Evolutionary conservation across 1,284 basidiomycete genomes (phyloP).

Genomic region (Trametes polyzona): DNA sequence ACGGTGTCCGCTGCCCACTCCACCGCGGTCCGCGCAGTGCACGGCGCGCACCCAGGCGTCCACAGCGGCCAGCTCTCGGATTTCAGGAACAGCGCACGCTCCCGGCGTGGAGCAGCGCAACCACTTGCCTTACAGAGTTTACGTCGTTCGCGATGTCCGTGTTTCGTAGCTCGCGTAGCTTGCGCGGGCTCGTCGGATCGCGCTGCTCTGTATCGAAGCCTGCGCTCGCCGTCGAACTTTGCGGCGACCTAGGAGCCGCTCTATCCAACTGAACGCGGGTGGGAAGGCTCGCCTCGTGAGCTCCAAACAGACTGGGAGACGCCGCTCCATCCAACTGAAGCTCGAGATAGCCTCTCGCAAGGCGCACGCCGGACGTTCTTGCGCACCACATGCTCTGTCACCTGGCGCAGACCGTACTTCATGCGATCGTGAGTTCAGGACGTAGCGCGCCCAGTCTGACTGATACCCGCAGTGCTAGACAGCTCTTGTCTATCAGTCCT

Average conservation of each 20-base stretch:
- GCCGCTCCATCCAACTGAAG: no score
- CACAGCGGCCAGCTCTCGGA: conserved; percentile 6
- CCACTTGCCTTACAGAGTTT: conserved; percentile 5
- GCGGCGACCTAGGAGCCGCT: no score
- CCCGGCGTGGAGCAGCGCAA: background rate
- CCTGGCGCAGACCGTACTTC: background rate
- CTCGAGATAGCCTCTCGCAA: no score
- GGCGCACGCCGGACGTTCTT: background rate
- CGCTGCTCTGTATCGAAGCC: no score
- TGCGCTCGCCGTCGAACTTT: no score
- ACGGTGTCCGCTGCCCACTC: background rate
- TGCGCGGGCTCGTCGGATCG: no score
- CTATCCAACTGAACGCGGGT: no score
- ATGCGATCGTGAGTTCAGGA: background rate
- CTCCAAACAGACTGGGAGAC: no score
- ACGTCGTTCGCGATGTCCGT: background rate
- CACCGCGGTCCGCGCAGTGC: background rate
- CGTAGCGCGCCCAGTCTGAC: background rate
- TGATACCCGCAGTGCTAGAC: background rate
- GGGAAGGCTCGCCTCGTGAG: background rate
- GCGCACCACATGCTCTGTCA: background rate
- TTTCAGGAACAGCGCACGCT: no score
- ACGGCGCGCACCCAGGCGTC: conserved; percentile 6
- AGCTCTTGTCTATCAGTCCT: background rate
- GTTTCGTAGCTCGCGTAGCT: no score